phyloP scores from a whole-genome alignment of 2,329 filamentous ascomycete genomes.

The Monosporascus sp. region DNA sequence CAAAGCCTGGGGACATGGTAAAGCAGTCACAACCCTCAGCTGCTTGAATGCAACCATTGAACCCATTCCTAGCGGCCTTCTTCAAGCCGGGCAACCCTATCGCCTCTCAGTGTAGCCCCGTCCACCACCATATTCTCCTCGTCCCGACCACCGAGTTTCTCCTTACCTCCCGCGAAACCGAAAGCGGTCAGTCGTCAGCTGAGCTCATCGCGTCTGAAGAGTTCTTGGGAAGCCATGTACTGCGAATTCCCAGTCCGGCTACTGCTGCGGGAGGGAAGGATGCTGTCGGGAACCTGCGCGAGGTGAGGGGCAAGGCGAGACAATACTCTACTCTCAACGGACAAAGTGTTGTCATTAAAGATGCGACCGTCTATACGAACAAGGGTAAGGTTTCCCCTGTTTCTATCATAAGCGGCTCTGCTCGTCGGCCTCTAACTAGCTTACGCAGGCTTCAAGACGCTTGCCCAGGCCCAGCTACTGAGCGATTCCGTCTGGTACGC shows the following conservation, averaged over 20 bases:
- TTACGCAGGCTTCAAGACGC: constrained; percentile 73
- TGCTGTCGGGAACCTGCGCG: constrained; percentile 61
- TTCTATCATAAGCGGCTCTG: constrained; percentile 12
- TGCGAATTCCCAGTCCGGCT: constrained; percentile 65
- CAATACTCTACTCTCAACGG: constrained; percentile 92
- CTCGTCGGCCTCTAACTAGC: constrained; percentile 3
- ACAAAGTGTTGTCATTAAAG: constrained; percentile 89
- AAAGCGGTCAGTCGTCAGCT: constrained; percentile 69
- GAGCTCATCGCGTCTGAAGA: constrained; percentile 88
- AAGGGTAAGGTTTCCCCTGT: constrained; percentile 58
- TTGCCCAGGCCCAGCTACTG: constrained; percentile 84
- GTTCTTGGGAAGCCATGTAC: constrained; percentile 92
- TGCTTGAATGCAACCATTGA: constrained; percentile 91
- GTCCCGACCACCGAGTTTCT: constrained; percentile 92
- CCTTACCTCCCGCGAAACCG: constrained; percentile 79
- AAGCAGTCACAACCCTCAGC: constrained; percentile 30
- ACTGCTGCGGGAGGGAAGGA: constrained; percentile 51
- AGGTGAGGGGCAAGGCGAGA: constrained; percentile 87
- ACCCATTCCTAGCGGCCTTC: constrained; percentile 97
- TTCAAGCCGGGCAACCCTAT: constrained; percentile 79
- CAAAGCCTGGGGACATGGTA: constrained; percentile 15
- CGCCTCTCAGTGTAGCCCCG: constrained; percentile 82
- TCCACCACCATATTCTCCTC: constrained; percentile 88
- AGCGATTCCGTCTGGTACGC: constrained; percentile 84
- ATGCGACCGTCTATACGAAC: constrained; percentile 88